Percentiles rank a stretch among this genome's conserved stretches.
These are phyloP conservation scores for Pseudotsuga menziesii DNA, from an alignment of 75 land plant species.

Conservation along the genomic window DNA sequence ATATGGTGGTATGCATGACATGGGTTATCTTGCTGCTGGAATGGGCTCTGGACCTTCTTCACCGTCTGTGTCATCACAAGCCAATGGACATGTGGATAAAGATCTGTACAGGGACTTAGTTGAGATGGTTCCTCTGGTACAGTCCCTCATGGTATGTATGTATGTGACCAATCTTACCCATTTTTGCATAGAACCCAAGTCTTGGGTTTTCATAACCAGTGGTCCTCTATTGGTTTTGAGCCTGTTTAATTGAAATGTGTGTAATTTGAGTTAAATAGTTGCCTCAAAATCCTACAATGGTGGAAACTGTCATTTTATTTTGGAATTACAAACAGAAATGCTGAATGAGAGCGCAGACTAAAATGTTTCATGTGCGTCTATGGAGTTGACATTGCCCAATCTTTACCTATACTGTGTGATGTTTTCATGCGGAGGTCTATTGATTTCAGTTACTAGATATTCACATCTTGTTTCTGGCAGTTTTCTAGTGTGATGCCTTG, in stretches of 20 bases:
- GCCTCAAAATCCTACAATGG: not conserved
- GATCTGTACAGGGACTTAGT: not conserved
- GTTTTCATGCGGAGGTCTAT: no score
- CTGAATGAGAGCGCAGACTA: no score
- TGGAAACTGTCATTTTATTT: not conserved
- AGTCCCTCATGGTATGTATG: conserved; percentile 8
- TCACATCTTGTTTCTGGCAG: no score
- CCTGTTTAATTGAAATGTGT: not conserved
- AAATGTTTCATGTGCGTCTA: not conserved
- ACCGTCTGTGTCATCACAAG: not conserved
- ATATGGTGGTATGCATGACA: conserved; percentile 4
- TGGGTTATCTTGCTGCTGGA: not conserved
- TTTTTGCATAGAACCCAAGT: not conserved
- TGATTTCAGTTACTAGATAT: no score
- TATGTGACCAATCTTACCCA: not conserved
- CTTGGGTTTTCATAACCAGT: not conserved
- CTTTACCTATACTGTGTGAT: no score
- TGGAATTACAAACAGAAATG: not conserved
- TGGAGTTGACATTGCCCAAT: not conserved
- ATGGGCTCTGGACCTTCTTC: conserved; percentile 8
- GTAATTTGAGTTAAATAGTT: not conserved
- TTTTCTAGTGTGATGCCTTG: no score
- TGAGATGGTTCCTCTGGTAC: conserved; percentile 1
- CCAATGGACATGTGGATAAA: not conserved
- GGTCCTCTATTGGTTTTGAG: not conserved